Conservation (phyloP, 2,329 filamentous ascomycete species). For the Botrytis pseudocinerea region DNA sequence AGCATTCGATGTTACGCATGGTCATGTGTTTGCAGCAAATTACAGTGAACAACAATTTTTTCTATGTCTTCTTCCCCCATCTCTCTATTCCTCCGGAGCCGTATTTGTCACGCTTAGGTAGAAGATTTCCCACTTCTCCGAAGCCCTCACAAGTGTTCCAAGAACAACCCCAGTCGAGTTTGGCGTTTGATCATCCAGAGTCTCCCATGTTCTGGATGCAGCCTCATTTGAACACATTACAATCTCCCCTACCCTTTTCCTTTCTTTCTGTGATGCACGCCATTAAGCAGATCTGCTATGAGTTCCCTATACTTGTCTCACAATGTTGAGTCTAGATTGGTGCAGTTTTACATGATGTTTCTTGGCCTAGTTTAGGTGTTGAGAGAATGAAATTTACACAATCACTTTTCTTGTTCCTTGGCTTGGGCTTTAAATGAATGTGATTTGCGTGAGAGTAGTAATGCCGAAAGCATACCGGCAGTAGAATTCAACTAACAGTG, state of each 20-base stretch:
- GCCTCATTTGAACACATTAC: conserved; percentile 16
- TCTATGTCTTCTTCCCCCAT: neutral
- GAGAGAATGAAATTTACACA: neutral
- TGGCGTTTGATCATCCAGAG: conserved; percentile 14
- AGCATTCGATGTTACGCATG: neutral
- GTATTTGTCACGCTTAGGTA: conserved; percentile 38
- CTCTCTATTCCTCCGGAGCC: conserved; percentile 27
- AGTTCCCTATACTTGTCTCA: neutral
- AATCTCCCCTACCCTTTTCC: neutral
- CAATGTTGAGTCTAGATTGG: neutral
- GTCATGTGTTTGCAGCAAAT: conserved; percentile 12
- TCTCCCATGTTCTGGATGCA: conserved; percentile 11
- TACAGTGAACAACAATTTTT: neutral
- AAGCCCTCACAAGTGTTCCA: conserved; percentile 38
- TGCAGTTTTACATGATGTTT: too few relatives aligned
- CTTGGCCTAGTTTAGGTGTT: neutral
- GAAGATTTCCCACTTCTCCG: conserved; percentile 35
- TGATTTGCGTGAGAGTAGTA: neutral
- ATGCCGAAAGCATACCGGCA: neutral
- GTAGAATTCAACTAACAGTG: neutral
- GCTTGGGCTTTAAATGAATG: neutral
- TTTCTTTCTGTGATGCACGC: neutral
- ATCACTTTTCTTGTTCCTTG: neutral
- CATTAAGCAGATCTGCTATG: neutral
- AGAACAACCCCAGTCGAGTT: conserved; percentile 28